Conservation (phyloP, 2,329 filamentous ascomycete species). For the Lachnellula occidentalis region DNA sequence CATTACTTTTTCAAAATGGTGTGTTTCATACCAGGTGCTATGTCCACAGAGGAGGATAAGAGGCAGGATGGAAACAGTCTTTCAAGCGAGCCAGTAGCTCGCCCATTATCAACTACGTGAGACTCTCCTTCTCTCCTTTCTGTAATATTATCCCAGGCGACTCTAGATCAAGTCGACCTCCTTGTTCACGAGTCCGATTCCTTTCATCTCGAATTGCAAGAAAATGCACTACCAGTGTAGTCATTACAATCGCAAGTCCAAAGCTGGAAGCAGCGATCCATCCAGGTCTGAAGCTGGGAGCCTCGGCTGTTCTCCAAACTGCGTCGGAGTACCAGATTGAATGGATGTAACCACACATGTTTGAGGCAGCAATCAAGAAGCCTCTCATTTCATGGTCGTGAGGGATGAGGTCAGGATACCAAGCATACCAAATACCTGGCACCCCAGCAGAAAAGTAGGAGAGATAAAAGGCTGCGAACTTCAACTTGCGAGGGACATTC, state of each 20-base stretch:
- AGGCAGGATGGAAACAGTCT: no score
- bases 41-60: no score
- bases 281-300: slow-evolving; percentile 17
- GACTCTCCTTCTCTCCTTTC: no score
- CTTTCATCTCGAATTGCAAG: neutral
- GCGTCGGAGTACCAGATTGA: slow-evolving; percentile 23
- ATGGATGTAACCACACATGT: slow-evolving; percentile 20
- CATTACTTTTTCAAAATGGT: no score
- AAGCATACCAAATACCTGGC: slow-evolving; percentile 31
- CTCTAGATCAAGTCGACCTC: neutral
- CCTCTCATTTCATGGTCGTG: slow-evolving; percentile 26
- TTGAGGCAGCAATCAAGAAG: slow-evolving; percentile 20
- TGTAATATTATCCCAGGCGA: no score
- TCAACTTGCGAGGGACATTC: slow-evolving; percentile 28
- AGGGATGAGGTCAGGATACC: slow-evolving; percentile 26
- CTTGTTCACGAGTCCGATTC: neutral
- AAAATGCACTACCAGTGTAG: slow-evolving; percentile 1
- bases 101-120: no score
- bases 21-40: no score
- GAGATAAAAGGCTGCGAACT: slow-evolving; percentile 32
- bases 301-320: slow-evolving; percentile 23
- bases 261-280: slow-evolving; percentile 13
- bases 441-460: slow-evolving; percentile 30
- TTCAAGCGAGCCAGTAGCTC: no score
- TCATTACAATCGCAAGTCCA: slow-evolving; percentile 6